Evolutionary conservation across 2,329 filamentous ascomycete genomes (phyloP).

Genomic region (Exserohilum rostratum): DNA sequence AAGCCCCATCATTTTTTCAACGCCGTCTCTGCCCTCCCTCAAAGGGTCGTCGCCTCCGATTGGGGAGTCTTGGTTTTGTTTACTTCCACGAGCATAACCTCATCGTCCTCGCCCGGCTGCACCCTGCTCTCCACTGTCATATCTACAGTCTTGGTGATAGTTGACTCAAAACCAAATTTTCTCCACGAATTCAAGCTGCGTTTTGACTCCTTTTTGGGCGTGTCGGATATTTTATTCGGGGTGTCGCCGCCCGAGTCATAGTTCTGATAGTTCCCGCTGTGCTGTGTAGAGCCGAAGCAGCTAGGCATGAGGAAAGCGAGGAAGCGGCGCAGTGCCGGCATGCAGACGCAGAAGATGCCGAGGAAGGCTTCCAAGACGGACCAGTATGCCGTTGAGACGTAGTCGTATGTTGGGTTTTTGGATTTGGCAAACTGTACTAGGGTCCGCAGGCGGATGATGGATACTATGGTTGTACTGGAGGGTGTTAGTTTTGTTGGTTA

Average conservation of each 20-base stretch:
- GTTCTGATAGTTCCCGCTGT: background rate
- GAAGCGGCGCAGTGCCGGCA: conserved; percentile 23
- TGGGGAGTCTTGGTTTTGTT: background rate
- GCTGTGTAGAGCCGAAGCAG: conserved; percentile 15
- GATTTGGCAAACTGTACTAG: conserved; percentile 51
- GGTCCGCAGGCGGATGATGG: conserved; percentile 49
- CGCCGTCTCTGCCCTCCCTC: background rate
- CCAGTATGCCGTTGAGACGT: conserved; percentile 23
- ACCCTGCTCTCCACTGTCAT: background rate
- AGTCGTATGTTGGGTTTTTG: conserved; percentile 46
- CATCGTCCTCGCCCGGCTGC: background rate
- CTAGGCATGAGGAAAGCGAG: conserved; percentile 42
- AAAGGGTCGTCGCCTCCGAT: background rate
- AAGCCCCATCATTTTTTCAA: background rate
- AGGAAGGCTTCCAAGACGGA: conserved; percentile 23
- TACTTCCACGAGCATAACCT: conserved; percentile 1
- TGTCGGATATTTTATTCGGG: background rate
- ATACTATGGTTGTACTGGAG: conserved; percentile 43
- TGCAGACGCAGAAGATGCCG: conserved; percentile 26
- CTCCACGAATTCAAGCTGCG: background rate
- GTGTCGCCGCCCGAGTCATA: background rate
- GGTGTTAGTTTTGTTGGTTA: conserved; percentile 2
- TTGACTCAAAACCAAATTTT: background rate
- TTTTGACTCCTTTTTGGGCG: background rate
- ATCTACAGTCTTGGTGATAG: background rate